Percentiles rank a stretch among this genome's conserved stretches.
Evolutionary conservation across 2,329 filamentous ascomycete species (phyloP).

Genomic region (Chaetomiaceae sp.): DNA sequence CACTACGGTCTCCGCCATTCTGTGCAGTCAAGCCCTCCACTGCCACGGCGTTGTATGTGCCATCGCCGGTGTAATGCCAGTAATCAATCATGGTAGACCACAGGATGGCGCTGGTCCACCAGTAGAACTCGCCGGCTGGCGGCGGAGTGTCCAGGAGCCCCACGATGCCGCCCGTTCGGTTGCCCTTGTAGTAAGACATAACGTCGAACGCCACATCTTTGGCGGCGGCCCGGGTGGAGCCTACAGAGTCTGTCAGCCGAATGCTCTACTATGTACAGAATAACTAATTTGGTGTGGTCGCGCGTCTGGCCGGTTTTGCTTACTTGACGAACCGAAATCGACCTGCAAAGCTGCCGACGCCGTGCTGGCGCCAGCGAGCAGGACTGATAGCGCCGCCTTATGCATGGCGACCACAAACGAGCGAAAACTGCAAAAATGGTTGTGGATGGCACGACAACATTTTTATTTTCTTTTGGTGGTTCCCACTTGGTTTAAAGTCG

Average conservation of each 20-base stretch:
- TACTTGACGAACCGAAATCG: conserved; percentile 18
- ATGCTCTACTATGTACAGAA: too few relatives aligned
- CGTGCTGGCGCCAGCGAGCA: conserved; percentile 10
- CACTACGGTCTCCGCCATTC: conserved; percentile 39
- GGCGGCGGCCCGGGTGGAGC: conserved; percentile 19
- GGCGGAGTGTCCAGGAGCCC: conserved; percentile 40
- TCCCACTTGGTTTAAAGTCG: background rate
- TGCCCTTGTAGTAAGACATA: conserved; percentile 20
- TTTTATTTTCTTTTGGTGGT: too few relatives aligned
- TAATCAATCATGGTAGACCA: conserved; percentile 52
- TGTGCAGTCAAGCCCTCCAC: conserved; percentile 54
- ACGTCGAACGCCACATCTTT: conserved; percentile 19
- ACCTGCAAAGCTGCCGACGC: conserved; percentile 19
- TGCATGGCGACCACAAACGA: background rate
- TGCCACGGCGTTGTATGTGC: conserved; percentile 55
- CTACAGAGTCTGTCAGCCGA: background rate
- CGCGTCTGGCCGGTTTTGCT: background rate
- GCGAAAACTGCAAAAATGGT: background rate
- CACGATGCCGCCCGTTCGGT: conserved; percentile 41
- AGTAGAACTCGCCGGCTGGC: conserved; percentile 54
- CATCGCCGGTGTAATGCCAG: conserved; percentile 51
- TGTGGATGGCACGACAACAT: background rate
- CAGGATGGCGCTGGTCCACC: conserved; percentile 66
- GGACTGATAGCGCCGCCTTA: background rate
- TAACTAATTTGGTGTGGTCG: background rate